Percentiles rank a stretch among this genome's conserved stretches.
Conservation (phyloP, 1,139 yeast species). For the Candida albicans region DNA sequence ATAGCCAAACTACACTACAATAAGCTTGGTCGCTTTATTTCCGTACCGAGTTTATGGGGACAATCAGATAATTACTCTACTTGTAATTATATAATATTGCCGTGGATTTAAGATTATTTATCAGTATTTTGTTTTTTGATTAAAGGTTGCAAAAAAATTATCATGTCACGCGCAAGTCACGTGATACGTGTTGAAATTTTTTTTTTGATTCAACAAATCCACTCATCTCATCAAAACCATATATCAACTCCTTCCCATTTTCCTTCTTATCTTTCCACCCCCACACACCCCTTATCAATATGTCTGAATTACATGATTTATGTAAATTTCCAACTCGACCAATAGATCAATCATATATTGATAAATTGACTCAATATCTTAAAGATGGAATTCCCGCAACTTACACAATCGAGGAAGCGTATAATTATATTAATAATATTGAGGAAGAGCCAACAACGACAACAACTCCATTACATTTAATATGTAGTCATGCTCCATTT, state of each 20-base stretch:
- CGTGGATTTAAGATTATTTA: too few species aligned
- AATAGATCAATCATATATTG: constrained; percentile 46
- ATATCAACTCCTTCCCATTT: background rate
- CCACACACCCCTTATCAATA: constrained; percentile 17
- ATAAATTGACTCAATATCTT: constrained; percentile 45
- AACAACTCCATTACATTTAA: constrained; percentile 77
- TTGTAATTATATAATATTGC: too few species aligned
- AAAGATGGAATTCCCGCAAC: constrained; percentile 76
- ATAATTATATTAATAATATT: constrained; percentile 47
- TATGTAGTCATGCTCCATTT: constrained; percentile 53
- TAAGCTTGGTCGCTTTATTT: too few species aligned
- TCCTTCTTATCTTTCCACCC: background rate
- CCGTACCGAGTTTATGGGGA: too few species aligned
- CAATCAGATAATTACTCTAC: too few species aligned
- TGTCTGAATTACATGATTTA: constrained; percentile 73
- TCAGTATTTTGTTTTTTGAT: too few species aligned
- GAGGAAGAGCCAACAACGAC: constrained; percentile 39
- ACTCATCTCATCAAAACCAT: background rate
- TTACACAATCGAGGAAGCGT: constrained; percentile 76
- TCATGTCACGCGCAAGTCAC: too few species aligned
- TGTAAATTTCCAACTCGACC: constrained; percentile 62
- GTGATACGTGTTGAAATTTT: too few species aligned
- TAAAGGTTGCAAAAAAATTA: too few species aligned
- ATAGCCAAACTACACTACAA: too few species aligned
- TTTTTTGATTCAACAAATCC: background rate